Evolutionary conservation across 2,329 filamentous ascomycete genomes (phyloP).

Genomic region (Botrytis hyacinthi): DNA sequence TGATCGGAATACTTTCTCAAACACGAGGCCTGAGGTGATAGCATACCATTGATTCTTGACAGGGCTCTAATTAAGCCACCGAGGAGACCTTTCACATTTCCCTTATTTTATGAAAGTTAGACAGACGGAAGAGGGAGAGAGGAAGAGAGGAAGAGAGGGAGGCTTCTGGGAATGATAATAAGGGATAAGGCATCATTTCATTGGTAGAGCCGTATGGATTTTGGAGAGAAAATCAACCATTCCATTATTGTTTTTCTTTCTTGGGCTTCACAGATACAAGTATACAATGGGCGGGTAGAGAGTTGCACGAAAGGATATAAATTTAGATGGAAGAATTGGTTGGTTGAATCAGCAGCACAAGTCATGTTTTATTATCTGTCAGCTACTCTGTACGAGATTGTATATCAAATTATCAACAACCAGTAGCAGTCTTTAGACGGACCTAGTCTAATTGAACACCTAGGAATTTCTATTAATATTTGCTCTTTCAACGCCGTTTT

Average conservation of each 20-base stretch:
- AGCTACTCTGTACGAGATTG: not conserved
- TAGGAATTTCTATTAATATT: not conserved
- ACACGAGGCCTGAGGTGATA: conserved; percentile 11
- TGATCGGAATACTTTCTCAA: conserved; percentile 9
- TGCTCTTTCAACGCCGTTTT: not conserved
- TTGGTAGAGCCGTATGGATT: not conserved
- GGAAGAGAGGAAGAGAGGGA: not conserved
- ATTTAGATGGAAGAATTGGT: not conserved
- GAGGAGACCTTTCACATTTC: not conserved
- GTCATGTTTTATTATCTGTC: conserved; percentile 11
- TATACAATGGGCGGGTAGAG: conserved; percentile 2
- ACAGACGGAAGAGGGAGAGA: not conserved
- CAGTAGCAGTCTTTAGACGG: not conserved
- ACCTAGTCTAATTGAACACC: not conserved
- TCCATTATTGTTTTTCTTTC: not conserved
- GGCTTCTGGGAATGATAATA: not conserved
- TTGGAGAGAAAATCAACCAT: not conserved
- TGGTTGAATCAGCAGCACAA: conserved; percentile 3
- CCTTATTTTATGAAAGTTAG: not conserved
- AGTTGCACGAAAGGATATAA: not conserved
- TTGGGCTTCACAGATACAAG: not conserved
- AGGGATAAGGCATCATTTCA: not conserved
- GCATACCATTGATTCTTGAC: not conserved
- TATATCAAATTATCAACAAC: not conserved
- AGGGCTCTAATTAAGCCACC: not conserved